Base-by-base conservation (phyloP, 2,329 filamentous ascomycete genomes). In the Colletotrichum sp. region DNA sequence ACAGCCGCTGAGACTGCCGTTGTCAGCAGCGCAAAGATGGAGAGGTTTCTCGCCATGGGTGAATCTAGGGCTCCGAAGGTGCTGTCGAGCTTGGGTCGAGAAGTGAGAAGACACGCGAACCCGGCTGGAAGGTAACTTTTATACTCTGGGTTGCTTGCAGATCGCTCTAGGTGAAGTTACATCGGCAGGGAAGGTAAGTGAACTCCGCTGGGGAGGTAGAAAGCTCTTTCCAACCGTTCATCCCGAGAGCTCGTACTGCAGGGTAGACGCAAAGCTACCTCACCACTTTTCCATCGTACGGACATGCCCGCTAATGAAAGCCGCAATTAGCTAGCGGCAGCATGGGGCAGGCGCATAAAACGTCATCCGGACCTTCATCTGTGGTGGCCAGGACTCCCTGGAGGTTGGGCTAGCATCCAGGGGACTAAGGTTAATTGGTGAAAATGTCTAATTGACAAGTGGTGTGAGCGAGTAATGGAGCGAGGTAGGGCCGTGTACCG, bases 381-480 rank as follows among this genome's bases (percentile, higher is more conserved):
- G 71, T 28, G n/a, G 52, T 30, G 66, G 43, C 30, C 52, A 39
- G 71, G 71, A 18, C n/a, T 70, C 52, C 66, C 71, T 64, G 66
- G 56, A 32, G 9, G 58, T 15, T n/a, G 27, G 36, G 60, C 22
- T 56, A 67, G 74, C 43, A 56, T 75, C 32, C 65, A 60, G 58
- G 65, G 43, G 16, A 8, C 6, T 22, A 62, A 70, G 65, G 43
- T 68, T 62, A 65, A 65, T 69, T 60, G 60, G n/a, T 27, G n/a
- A 56, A 66, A 32, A 69, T 6, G 70, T 69, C 28, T 75, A 65
- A 68, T 75, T 52, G 27, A 65, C 60, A n/a, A 66, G 28, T 43
- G 70, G 74, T 56, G 71, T 55, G 58, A 74, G 64, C 74, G 70
- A 76, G 64, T 39, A 74, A 75, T 73, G 70, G 43, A 73, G 73